Conservation (phyloP, 148 eudicot genomes). For the Heliamphora exappendiculata region DNA sequence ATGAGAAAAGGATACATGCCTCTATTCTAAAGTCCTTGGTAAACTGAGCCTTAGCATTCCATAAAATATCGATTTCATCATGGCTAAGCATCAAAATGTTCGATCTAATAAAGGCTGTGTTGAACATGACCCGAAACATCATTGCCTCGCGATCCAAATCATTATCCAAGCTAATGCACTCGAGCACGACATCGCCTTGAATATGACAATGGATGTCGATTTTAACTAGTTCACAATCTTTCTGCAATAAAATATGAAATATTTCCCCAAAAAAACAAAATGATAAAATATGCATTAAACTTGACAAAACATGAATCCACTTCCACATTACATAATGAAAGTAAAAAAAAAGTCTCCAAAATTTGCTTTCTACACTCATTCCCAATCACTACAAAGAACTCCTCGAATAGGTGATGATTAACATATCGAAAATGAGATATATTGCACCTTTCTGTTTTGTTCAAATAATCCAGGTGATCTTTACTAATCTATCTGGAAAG, state of each 20-base stretch:
- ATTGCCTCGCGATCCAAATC: constrained; percentile 56
- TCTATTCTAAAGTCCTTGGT: constrained; percentile 67
- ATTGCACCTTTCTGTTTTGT: background rate
- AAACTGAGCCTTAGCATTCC: constrained; percentile 61
- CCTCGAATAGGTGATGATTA: background rate
- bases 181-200: constrained; percentile 85
- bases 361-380: background rate
- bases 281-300: background rate
- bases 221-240: constrained; percentile 61
- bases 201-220: constrained; percentile 71
- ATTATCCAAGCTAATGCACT: constrained; percentile 61
- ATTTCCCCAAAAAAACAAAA: background rate
- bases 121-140: constrained; percentile 83
- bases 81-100: constrained; percentile 70
- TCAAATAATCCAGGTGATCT: background rate
- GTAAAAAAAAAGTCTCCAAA: background rate
- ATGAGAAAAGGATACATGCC: constrained; percentile 30
- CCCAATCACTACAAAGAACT: background rate
- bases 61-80: constrained; percentile 65
- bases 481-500: background rate
- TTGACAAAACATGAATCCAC: background rate
- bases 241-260: constrained; percentile 34
- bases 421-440: background rate
- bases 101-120: constrained; percentile 84
- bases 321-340: background rate